Evolutionary conservation across 2,329 filamentous ascomycete genomes (phyloP).

Genomic region (Laburnicola sp.): DNA sequence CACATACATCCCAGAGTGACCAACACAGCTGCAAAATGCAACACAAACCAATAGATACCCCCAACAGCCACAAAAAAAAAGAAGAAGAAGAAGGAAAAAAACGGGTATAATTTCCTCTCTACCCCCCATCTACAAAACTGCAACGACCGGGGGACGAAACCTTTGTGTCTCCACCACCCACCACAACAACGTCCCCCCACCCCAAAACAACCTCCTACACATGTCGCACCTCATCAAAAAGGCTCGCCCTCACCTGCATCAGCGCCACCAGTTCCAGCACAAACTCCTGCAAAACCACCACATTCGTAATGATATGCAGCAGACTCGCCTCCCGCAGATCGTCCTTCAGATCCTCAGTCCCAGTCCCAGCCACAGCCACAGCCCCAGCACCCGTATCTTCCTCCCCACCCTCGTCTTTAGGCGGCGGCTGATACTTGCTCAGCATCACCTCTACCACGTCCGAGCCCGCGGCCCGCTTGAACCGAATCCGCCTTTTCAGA

Average conservation of each 20-base stretch:
- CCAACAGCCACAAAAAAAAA: too few species aligned
- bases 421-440: constrained; percentile 41
- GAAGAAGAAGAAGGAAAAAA: too few species aligned
- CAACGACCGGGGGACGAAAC: too few species aligned
- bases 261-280: constrained; percentile 54
- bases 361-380: too few species aligned
- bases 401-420: constrained; percentile 24
- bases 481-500: constrained; percentile 42
- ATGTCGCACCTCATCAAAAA: constrained; percentile 53
- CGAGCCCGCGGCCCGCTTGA: constrained; percentile 31
- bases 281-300: constrained; percentile 56
- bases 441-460: constrained; percentile 39
- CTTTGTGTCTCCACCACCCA: too few species aligned
- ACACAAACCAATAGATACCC: too few species aligned
- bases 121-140: too few species aligned
- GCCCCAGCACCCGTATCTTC: constrained; percentile 15
- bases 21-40: too few species aligned
- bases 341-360: too few species aligned
- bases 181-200: too few species aligned
- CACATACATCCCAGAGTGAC: too few species aligned
- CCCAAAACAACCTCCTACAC: constrained; percentile 30
- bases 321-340: constrained; percentile 49
- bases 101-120: too few species aligned
- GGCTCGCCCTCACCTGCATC: constrained; percentile 52
- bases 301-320: constrained; percentile 55